phyloP scores from a whole-genome alignment of 257 asterid genomes.

The Craterostigma plantagineum region DNA sequence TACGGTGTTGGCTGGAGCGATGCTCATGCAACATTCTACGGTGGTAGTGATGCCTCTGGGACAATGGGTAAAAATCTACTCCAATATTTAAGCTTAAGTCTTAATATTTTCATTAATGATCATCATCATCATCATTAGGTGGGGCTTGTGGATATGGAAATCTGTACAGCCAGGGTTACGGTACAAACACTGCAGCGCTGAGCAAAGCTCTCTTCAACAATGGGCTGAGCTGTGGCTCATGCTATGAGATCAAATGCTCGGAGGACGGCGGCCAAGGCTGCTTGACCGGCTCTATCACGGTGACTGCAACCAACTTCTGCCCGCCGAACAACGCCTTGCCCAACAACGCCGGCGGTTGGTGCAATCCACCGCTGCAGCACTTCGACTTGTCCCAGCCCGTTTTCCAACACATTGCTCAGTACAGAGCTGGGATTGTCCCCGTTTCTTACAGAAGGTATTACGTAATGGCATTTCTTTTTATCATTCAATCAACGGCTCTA shows the following conservation, averaged over 20 bases:
- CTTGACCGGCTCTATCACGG: background rate
- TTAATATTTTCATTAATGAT: background rate
- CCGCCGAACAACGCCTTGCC: constrained; percentile 5
- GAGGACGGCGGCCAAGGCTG: background rate
- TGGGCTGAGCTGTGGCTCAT: constrained; percentile 1
- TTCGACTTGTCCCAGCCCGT: constrained; percentile 1
- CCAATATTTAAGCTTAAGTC: background rate
- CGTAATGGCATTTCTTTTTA: background rate
- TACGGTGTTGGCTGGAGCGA: background rate
- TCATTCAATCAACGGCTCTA: background rate
- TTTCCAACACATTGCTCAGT: background rate
- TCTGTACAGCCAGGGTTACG: constrained; percentile 3
- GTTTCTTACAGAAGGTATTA: constrained; percentile 2
- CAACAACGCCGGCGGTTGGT: constrained; percentile 3
- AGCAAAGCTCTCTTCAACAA: background rate
- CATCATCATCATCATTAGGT: background rate
- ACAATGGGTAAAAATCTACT: background rate
- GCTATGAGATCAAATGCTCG: constrained; percentile 2
- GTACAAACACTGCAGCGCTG: constrained; percentile 3
- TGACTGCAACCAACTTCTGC: constrained; percentile 2
- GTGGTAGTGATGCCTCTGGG: constrained; percentile 3
- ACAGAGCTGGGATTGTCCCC: constrained; percentile 5
- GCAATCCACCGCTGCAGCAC: constrained; percentile 1
- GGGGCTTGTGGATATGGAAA: constrained; percentile 4
- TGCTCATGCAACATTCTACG: constrained; percentile 4